These are phyloP conservation scores for Paraphaeosphaeria sporulosa DNA, from an alignment of 2,329 filamentous ascomycete genomes.

Conservation along the genomic window DNA sequence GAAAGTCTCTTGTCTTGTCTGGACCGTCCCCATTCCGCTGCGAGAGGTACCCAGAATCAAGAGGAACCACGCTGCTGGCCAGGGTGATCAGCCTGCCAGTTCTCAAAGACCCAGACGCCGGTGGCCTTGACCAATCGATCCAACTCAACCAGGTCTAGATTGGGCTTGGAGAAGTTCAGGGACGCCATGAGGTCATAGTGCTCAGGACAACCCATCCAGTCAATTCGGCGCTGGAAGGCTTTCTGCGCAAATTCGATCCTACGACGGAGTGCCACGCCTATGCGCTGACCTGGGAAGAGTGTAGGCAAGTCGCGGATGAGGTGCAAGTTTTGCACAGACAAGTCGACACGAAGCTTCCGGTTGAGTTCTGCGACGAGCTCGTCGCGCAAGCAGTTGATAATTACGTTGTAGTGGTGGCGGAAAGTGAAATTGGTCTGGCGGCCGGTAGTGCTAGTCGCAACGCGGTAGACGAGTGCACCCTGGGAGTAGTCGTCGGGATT, in stretches of 20 bases:
- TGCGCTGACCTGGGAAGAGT: neutral
- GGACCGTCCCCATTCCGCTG: neutral
- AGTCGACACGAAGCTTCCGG: neutral
- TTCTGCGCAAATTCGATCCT: slow-evolving; percentile 9
- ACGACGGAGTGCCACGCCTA: neutral
- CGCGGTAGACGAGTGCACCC: slow-evolving; percentile 11
- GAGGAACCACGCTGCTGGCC: neutral
- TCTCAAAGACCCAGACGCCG: slow-evolving; percentile 3
- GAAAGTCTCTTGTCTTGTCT: neutral
- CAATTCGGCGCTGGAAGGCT: slow-evolving; percentile 9
- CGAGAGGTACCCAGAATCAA: neutral
- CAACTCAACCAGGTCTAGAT: slow-evolving; percentile 9
- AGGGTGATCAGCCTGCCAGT: neutral
- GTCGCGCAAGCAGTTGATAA: neutral
- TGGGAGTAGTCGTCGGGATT: slow-evolving; percentile 3
- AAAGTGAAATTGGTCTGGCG: slow-evolving; percentile 1
- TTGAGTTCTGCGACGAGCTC: slow-evolving; percentile 6
- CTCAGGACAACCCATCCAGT: slow-evolving; percentile 10
- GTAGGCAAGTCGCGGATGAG: neutral
- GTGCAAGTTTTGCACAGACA: neutral
- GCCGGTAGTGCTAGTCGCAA: neutral
- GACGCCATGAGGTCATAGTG: neutral
- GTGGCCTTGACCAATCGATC: slow-evolving; percentile 12
- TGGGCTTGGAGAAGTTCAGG: neutral
- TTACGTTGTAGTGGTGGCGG: slow-evolving; percentile 1